Evolutionary conservation across 1,139 yeast species (phyloP), one percentile per base, ranked within the genome.

Genomic region (Trichomonascaceae sp.): DNA sequence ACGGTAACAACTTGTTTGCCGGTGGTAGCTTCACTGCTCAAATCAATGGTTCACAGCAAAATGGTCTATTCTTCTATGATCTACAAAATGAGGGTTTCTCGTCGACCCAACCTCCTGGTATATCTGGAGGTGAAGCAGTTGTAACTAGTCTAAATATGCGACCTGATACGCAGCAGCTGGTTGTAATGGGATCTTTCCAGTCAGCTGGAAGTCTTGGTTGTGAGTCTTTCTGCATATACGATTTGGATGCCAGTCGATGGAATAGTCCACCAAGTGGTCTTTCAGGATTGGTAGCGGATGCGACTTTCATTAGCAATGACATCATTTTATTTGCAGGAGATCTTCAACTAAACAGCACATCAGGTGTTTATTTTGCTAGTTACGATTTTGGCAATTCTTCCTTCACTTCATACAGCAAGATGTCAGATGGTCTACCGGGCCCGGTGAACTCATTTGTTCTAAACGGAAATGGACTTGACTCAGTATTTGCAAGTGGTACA

Each of bases 131-230:
- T 3, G 61, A 59, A 45, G 57, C 68, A 13, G 61, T 66, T 44
- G 79, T 87, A 8, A 80, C 79, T 55, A 70, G 85, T 1, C 69
- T 87, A 57, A 81, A 78, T 1, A 74, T 77, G 54, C 77, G 80
- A 58, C 84, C 82, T 39, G 43, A 38, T 9, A 46, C 47, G 8
- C 67, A 76, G 22, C 74, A 78, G 22, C 67, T 90, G 18, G 74
- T 89, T 43, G 86, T 88, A 10, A 96, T 88, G 50, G 99, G 99
- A 19, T 75, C 81, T 49, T 88, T 88, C 63, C 77, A 76, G 32
- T 69, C 74, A 41, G 85, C 86, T 2, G 84, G 87, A 0, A 74
- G 83, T 8, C 70, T 80, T 57, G 71, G 74, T 47, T 89, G 96
- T 70, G 70, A 74, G 1, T 79, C 83, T 1, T 69, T 89, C 50